Evolutionary conservation across 2,329 filamentous ascomycete species (phyloP).

Genomic region (Helotiales sp.): DNA sequence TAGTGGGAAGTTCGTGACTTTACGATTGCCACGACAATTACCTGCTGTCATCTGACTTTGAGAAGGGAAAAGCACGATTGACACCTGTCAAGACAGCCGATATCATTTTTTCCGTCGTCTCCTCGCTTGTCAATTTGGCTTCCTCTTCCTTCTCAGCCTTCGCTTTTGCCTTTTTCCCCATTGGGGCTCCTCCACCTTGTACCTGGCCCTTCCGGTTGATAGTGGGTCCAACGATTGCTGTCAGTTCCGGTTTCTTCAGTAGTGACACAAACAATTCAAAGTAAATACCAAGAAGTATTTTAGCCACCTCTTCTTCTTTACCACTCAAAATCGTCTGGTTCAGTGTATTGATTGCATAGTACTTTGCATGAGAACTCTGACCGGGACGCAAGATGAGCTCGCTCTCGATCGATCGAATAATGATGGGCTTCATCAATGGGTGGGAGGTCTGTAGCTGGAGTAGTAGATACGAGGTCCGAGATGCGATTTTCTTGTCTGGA

Average conservation of each 20-base stretch:
- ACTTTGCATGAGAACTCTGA: slow-evolving; percentile 86
- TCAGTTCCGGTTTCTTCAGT: slow-evolving; percentile 63
- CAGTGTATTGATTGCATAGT: slow-evolving; percentile 94
- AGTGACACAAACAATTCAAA: slow-evolving; percentile 86
- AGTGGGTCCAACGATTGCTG: slow-evolving; percentile 46
- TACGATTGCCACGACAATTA: slow-evolving; percentile 50
- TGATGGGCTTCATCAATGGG: slow-evolving; percentile 89
- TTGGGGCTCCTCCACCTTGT: slow-evolving; percentile 58
- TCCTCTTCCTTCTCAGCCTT: slow-evolving; percentile 46
- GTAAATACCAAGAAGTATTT: slow-evolving; percentile 85
- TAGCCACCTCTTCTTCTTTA: slow-evolving; percentile 81
- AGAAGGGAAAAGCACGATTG: slow-evolving; percentile 94
- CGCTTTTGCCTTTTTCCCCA: slow-evolving; percentile 57
- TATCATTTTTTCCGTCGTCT: slow-evolving; percentile 84
- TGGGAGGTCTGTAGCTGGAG: slow-evolving; percentile 88
- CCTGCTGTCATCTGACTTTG: slow-evolving; percentile 77
- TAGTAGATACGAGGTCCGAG: slow-evolving; percentile 89
- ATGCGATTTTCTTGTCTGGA: slow-evolving; percentile 93
- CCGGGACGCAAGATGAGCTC: slow-evolving; percentile 87
- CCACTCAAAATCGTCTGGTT: slow-evolving; percentile 93
- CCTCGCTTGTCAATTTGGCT: slow-evolving; percentile 45
- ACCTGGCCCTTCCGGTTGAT: slow-evolving; percentile 55
- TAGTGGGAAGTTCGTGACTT: slow-evolving; percentile 10
- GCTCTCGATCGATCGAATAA: slow-evolving; percentile 83
- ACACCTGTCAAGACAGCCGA: slow-evolving; percentile 92